These are phyloP conservation scores for Exidia glandulosa DNA, from an alignment of 768 basidiomycete genomes.

Conservation along the genomic window DNA sequence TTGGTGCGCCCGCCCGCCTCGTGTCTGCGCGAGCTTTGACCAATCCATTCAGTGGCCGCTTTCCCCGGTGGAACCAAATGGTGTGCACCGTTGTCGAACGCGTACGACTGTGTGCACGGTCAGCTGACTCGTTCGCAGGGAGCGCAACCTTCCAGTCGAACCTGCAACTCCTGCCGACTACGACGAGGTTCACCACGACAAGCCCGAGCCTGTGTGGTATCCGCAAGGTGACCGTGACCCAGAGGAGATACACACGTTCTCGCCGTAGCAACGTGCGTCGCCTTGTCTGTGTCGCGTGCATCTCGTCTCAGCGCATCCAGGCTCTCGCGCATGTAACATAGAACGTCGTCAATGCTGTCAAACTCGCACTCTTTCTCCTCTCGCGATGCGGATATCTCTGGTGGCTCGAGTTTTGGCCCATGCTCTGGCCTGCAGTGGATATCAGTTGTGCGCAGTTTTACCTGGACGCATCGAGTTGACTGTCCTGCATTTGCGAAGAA, in stretches of 20 bases:
- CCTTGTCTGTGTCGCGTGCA: not conserved
- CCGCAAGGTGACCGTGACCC: not conserved
- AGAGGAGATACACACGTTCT: not conserved
- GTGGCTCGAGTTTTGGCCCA: too few species aligned
- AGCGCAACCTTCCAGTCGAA: conserved; percentile 65
- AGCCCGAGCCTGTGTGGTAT: not conserved
- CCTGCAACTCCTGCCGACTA: conserved; percentile 1
- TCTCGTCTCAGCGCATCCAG: not conserved
- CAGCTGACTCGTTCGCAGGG: too few species aligned
- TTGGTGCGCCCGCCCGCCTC: conserved; percentile 44
- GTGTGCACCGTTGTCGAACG: conserved; percentile 35
- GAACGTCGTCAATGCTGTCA: too few species aligned
- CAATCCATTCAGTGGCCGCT: conserved; percentile 43
- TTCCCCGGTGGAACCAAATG: conserved; percentile 95
- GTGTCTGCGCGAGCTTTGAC: not conserved
- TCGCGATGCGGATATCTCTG: too few species aligned
- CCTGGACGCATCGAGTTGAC: too few species aligned
- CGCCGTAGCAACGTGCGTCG: not conserved
- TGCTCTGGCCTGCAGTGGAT: too few species aligned
- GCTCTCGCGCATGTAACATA: not conserved
- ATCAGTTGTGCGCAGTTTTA: too few species aligned
- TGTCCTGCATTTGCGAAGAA: too few species aligned
- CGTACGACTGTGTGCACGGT: not conserved
- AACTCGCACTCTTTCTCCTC: too few species aligned
- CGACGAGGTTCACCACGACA: not conserved